Base-by-base conservation (phyloP, 2,329 filamentous ascomycete genomes). In the Epichloe hybrida region DNA sequence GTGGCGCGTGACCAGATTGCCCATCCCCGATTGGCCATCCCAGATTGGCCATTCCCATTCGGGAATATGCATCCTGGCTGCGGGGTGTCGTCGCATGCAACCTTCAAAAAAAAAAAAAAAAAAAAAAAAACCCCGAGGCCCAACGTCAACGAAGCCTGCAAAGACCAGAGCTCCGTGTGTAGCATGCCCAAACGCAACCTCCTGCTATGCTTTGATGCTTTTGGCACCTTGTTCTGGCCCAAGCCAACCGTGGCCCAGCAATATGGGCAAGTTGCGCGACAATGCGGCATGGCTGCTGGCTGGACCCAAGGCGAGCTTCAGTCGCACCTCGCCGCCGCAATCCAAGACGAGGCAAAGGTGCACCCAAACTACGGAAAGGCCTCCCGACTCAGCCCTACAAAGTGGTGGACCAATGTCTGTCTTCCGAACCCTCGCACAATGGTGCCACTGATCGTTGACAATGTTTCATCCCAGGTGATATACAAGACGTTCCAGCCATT, bases 181-280 rank as follows among this genome's bases (percentile, higher is more conserved):
- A 31, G 27, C 27, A 61, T 59, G 57, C 35, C 56, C 8, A 56
- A 46, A 39, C 58, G 54, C 17, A 76, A 78, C 53, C 68, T 83
- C 2, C 63, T 83, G 0, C 62, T 83, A 1, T 79, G 77, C 53
- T 77, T 84, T 49, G 80, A 84, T 60, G 80, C 80, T 4, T 83
- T 83, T 56, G 79, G 76, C n/a, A 84, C 80, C 0, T 66, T 84
- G 2, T 83, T 81, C 62, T 66, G 62, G 11, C 78, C 79, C 0
- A 72, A 66, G 46, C 57, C 59, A 9, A 65, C 76, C 1, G 71
- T 83, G 7, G 66, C 69, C 5, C 60, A 67, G 49, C 76, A 81
- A 56, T 84, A 84, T 60, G 70, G 64, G 38, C 63, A 70, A 20
- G 67, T 76, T 2, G 80, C 79, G 1, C 61, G 69, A 17, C 62